Conservation (phyloP, 176 grass and related monocot species). For the Carex littledalei region DNA sequence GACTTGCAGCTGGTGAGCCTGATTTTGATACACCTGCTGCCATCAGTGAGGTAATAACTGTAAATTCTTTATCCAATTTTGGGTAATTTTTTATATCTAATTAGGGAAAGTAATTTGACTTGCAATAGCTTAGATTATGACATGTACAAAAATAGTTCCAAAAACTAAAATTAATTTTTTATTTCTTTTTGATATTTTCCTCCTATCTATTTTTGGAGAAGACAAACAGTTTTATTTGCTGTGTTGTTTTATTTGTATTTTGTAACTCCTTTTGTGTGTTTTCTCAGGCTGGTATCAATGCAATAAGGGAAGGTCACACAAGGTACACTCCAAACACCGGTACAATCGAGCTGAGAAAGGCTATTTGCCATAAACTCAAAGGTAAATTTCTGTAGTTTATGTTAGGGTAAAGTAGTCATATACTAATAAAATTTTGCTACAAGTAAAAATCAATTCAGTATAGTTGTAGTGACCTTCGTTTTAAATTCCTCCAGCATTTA, state of each 20-base stretch:
- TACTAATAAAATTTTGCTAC: not conserved
- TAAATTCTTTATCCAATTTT: not conserved
- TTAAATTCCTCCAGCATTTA: not conserved
- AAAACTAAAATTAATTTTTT: not conserved
- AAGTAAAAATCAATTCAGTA: not conserved
- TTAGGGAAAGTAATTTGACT: not conserved
- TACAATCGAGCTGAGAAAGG: slow-evolving; percentile 78
- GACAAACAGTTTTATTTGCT: not conserved
- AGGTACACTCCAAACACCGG: slow-evolving; percentile 83
- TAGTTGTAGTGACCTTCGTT: not conserved
- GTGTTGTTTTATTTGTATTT: not conserved
- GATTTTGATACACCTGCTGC: slow-evolving; percentile 54
- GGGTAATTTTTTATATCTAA: not conserved
- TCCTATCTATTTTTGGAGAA: not conserved
- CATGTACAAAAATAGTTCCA: not conserved
- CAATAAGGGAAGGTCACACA: slow-evolving; percentile 65
- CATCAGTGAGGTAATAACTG: slow-evolving; percentile 40
- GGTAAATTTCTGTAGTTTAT: slow-evolving; percentile 27
- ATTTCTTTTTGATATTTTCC: not conserved
- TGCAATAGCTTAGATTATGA: not conserved
- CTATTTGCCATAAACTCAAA: slow-evolving; percentile 80
- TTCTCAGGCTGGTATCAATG: slow-evolving; percentile 69
- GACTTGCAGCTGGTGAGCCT: slow-evolving; percentile 66
- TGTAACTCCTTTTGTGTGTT: not conserved
- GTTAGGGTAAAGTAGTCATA: not conserved